phyloP scores from a whole-genome alignment of 768 basidiomycete genomes.

The Daedaleopsis nitida region DNA sequence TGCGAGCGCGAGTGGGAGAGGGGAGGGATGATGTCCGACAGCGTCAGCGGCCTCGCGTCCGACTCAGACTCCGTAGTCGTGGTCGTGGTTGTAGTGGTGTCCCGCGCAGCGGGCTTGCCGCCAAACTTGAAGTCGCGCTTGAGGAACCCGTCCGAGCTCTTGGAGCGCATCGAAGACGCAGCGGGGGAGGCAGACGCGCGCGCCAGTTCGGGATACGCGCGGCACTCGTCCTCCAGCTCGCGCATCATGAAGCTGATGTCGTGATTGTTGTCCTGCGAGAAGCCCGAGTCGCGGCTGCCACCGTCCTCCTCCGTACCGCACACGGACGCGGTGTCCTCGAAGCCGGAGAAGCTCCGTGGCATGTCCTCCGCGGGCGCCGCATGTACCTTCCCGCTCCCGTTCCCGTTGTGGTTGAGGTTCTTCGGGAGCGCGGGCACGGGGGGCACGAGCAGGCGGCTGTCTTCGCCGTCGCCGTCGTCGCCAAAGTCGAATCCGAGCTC shows the following conservation, averaged over 20 bases:
- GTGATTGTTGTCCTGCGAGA: constrained; percentile 17
- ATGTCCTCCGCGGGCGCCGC: constrained; percentile 21
- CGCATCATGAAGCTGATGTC: constrained; percentile 28
- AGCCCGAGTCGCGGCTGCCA: constrained; percentile 18
- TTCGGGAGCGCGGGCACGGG: constrained; percentile 41
- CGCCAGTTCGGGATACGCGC: constrained; percentile 34
- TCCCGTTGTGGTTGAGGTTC: not conserved
- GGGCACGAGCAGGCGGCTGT: constrained; percentile 47
- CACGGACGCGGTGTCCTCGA: constrained; percentile 15
- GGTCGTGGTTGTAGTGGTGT: constrained; percentile 10
- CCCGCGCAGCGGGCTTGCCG: constrained; percentile 38
- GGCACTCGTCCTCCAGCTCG: constrained; percentile 34
- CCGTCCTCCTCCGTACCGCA: constrained; percentile 13
- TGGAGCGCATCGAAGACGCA: constrained; percentile 38
- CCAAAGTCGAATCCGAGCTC: constrained; percentile 55
- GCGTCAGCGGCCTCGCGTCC: constrained; percentile 27
- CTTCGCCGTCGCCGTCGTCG: constrained; percentile 33
- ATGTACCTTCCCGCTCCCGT: not conserved
- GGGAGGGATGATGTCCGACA: constrained; percentile 79
- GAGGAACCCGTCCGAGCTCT: constrained; percentile 64
- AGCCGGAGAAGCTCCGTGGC: constrained; percentile 25
- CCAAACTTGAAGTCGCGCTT: constrained; percentile 79
- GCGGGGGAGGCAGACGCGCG: constrained; percentile 18
- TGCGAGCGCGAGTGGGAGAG: constrained; percentile 51
- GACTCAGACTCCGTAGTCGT: constrained; percentile 3